Percentiles rank a stretch among this genome's conserved stretches.
These are phyloP conservation scores for Euptelea pleiosperma DNA, from an alignment of 164 flowering plant genomes.

Conservation along the genomic window DNA sequence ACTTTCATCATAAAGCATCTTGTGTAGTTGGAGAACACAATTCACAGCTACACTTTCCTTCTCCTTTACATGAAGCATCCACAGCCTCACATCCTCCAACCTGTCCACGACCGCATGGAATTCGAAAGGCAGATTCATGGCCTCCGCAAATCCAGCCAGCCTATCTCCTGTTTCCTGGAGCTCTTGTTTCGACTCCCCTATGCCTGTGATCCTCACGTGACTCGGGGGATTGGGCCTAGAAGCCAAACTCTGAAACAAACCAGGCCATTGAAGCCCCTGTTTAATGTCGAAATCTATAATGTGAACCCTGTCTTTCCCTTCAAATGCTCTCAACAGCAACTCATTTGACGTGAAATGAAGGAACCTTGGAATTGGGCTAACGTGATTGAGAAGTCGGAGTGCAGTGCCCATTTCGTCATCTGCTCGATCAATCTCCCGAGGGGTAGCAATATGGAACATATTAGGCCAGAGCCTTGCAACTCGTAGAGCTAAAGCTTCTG, in stretches of 20 bases:
- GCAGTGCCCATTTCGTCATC: constrained; percentile 64
- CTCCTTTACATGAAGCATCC: constrained; percentile 99
- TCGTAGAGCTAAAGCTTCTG: constrained; percentile 78
- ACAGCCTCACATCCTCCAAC: constrained; percentile 86
- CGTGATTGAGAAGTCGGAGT: constrained; percentile 71
- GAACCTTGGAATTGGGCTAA: constrained; percentile 81
- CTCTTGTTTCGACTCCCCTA: constrained; percentile 88
- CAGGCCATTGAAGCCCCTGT: constrained; percentile 97
- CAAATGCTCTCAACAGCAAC: constrained; percentile 79
- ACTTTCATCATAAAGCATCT: constrained; percentile 60
- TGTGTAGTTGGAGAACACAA: constrained; percentile 77
- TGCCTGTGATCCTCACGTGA: constrained; percentile 90
- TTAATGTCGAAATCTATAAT: constrained; percentile 90
- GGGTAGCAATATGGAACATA: constrained; percentile 54
- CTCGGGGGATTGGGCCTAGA: constrained; percentile 66
- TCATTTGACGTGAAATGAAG: constrained; percentile 87
- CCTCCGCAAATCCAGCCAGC: constrained; percentile 68
- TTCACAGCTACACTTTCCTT: constrained; percentile 77
- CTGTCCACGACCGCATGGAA: constrained; percentile 93
- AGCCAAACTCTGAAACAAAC: constrained; percentile 86
- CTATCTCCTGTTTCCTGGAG: constrained; percentile 85
- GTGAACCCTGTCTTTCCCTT: constrained; percentile 86
- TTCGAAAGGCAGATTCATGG: constrained; percentile 70
- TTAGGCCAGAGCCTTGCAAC: constrained; percentile 79
- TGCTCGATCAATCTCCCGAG: constrained; percentile 56